Evolutionary conservation across 192 early-diverging fungal species (phyloP).

Genomic region (Rhizophagus clarus): DNA sequence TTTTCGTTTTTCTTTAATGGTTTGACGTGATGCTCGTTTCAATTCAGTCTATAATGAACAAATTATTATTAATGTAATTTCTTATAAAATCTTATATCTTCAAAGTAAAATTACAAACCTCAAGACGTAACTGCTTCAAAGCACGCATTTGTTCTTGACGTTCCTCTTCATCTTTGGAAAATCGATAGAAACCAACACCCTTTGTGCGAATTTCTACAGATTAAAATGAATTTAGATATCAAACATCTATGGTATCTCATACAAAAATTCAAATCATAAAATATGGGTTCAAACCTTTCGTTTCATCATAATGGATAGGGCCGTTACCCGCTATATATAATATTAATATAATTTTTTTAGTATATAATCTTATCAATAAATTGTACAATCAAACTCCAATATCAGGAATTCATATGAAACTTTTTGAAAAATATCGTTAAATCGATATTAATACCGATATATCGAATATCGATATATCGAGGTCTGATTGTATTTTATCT

Average conservation of each 20-base stretch:
- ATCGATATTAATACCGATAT: no score
- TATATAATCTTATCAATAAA: not conserved
- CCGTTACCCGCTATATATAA: not conserved
- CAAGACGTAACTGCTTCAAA: slow-evolving; percentile 55
- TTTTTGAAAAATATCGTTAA: no score
- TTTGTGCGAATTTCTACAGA: slow-evolving; percentile 60
- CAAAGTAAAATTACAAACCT: no score
- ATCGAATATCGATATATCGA: no score
- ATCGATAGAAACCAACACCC: slow-evolving; percentile 71
- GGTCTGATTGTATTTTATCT: no score
- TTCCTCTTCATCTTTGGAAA: slow-evolving; percentile 65
- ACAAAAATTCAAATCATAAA: slow-evolving; percentile 4
- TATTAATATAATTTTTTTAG: not conserved
- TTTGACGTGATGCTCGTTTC: slow-evolving; percentile 30
- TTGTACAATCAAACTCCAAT: no score
- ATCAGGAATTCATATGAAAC: no score
- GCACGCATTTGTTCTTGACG: slow-evolving; percentile 63
- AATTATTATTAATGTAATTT: not conserved
- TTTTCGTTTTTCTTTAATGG: slow-evolving; percentile 40
- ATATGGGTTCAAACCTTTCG: slow-evolving; percentile 18
- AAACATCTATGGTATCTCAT: slow-evolving; percentile 22
- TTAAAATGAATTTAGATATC: not conserved
- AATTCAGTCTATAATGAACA: slow-evolving; percentile 41
- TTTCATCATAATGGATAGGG: slow-evolving; percentile 25
- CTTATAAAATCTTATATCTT: not conserved